These are phyloP conservation scores for Triangularia setosa DNA, from an alignment of 2,329 filamentous ascomycete species.

Conservation along the genomic window DNA sequence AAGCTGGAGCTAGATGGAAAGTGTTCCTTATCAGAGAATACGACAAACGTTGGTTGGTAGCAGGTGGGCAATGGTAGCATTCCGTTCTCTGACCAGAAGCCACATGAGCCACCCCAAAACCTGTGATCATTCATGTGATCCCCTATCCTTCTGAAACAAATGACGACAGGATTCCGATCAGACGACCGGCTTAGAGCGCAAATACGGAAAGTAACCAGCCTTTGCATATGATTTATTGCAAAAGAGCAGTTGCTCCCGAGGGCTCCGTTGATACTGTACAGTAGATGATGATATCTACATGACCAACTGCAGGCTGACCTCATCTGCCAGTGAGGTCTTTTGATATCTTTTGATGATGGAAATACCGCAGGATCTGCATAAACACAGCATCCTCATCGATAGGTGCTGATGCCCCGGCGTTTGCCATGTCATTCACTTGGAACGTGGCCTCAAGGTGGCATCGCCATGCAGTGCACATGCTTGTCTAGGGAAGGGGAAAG, in stretches of 20 bases:
- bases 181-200: not conserved
- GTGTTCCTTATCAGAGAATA: not conserved
- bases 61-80: not conserved
- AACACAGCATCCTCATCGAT: not conserved
- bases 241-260: not conserved
- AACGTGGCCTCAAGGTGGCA: not conserved
- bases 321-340: constrained; percentile 8
- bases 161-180: constrained; percentile 7
- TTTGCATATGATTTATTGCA: not conserved
- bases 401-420: not conserved
- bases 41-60: not conserved
- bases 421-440: not conserved
- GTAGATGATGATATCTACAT: constrained; percentile 1
- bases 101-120: not conserved
- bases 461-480: not conserved
- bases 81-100: not conserved
- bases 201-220: not conserved
- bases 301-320: constrained; percentile 23
- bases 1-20: not conserved
- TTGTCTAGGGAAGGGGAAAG: not conserved
- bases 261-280: not conserved
- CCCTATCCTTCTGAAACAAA: constrained; percentile 2
- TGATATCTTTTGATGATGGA: not conserved
- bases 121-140: constrained; percentile 19
- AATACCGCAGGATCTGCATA: not conserved